Evolutionary conservation across 2,329 filamentous ascomycete species (phyloP).

Genomic region (Aspergillus sp.): DNA sequence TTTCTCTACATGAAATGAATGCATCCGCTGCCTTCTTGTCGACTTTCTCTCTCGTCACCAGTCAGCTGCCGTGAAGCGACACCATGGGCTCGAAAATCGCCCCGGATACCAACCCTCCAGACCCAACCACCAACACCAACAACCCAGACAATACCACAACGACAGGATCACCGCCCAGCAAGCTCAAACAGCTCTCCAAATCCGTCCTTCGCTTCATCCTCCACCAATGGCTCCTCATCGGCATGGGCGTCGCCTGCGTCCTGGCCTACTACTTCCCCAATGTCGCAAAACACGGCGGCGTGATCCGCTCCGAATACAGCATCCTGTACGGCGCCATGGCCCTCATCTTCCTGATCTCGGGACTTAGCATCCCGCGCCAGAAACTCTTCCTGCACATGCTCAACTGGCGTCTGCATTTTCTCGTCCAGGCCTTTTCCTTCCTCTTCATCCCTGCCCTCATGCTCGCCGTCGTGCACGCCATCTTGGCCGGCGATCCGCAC

Average conservation of each 20-base stretch:
- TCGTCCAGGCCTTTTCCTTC: slow-evolving; percentile 68
- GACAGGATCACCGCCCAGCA: neutral
- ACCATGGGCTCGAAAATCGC: neutral
- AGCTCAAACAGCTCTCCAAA: slow-evolving; percentile 17
- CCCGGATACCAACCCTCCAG: neutral
- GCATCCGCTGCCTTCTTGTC: neutral
- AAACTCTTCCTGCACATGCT: slow-evolving; percentile 61
- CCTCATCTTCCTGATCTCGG: slow-evolving; percentile 70
- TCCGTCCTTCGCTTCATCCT: slow-evolving; percentile 29
- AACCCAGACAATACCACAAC: neutral
- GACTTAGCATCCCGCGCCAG: slow-evolving; percentile 64
- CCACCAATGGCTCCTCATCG: slow-evolving; percentile 66
- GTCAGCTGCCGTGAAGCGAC: neutral
- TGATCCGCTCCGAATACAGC: slow-evolving; percentile 41
- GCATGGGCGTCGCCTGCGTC: slow-evolving; percentile 54
- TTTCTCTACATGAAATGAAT: neutral
- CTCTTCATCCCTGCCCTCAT: slow-evolving; percentile 64
- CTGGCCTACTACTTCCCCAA: slow-evolving; percentile 57
- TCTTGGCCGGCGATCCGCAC: slow-evolving; percentile 48
- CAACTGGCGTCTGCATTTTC: slow-evolving; percentile 67
- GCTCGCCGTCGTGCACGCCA: slow-evolving; percentile 55
- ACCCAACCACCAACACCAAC: neutral
- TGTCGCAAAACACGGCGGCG: slow-evolving; percentile 47
- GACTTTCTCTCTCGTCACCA: neutral
- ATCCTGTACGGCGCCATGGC: slow-evolving; percentile 68